Conservation (phyloP, 2,329 filamentous ascomycete species). For the Aspergillus awamori region DNA sequence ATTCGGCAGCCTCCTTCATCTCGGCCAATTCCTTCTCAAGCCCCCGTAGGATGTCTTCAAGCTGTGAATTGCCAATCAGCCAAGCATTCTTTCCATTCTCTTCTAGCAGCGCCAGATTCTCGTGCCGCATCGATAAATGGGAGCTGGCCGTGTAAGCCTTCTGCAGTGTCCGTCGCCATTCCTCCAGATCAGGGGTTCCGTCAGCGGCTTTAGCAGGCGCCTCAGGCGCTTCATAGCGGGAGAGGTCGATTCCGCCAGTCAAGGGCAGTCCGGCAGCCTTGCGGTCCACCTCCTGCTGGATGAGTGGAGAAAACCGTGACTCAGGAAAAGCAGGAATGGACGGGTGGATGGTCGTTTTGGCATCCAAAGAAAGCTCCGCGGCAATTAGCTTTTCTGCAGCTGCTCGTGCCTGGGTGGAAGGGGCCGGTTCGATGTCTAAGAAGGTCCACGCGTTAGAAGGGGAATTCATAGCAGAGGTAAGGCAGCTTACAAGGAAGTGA, state of each 20-base stretch:
- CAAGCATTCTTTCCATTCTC: constrained; percentile 85
- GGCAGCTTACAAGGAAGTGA: constrained; percentile 76
- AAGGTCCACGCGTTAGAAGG: constrained; percentile 17
- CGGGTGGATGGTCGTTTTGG: constrained; percentile 57
- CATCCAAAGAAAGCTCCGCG: constrained; percentile 61
- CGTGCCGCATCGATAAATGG: constrained; percentile 59
- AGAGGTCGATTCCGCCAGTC: constrained; percentile 68
- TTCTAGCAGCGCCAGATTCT: constrained; percentile 74
- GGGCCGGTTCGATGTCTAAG: constrained; percentile 78
- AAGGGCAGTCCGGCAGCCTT: constrained; percentile 64
- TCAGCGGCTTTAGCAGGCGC: constrained; percentile 49
- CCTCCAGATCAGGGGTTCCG: constrained; percentile 39
- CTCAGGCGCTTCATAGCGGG: constrained; percentile 80
- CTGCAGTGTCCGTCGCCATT: constrained; percentile 56
- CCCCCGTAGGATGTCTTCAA: constrained; percentile 70
- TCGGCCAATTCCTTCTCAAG: constrained; percentile 76
- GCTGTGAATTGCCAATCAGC: constrained; percentile 79
- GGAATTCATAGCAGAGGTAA: constrained; percentile 6
- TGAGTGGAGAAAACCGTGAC: constrained; percentile 65
- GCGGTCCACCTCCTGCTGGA: constrained; percentile 70
- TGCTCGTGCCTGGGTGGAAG: constrained; percentile 62
- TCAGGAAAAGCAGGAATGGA: constrained; percentile 58
- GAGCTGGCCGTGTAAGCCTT: constrained; percentile 61
- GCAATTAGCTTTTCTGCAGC: constrained; percentile 71
- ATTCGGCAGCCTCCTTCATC: constrained; percentile 69